Conservation (phyloP, 129 eudicot genomes). For the Flaveria ramosissima region DNA sequence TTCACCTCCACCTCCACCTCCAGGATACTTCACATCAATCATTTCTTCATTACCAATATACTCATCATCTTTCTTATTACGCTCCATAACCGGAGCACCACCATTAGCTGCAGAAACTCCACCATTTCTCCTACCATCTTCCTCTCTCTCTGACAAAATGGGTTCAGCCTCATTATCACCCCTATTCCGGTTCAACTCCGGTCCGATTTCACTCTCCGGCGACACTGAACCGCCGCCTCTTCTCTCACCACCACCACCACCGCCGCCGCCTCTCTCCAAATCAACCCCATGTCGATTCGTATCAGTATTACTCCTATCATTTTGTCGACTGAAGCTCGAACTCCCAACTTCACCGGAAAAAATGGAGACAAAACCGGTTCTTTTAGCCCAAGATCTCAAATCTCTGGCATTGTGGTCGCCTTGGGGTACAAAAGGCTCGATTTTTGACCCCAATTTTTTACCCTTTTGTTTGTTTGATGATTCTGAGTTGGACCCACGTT, state of each 20-base stretch:
- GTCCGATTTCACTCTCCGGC: slow-evolving; percentile 70
- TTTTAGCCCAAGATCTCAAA: slow-evolving; percentile 96
- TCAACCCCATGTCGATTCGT: slow-evolving; percentile 40
- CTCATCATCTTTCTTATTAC: slow-evolving; percentile 45
- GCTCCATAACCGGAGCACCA: too few relatives aligned
- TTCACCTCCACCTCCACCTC: slow-evolving; percentile 59
- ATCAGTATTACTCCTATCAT: background rate
- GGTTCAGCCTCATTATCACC: slow-evolving; percentile 39
- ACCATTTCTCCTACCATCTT: slow-evolving; percentile 29
- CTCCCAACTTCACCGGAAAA: slow-evolving; percentile 74
- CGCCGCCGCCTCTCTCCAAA: slow-evolving; percentile 53
- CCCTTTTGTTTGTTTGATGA: slow-evolving; percentile 49
- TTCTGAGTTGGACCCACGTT: slow-evolving; percentile 70
- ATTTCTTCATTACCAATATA: slow-evolving; percentile 27
- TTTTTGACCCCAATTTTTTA: slow-evolving; percentile 47
- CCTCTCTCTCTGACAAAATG: slow-evolving; percentile 39
- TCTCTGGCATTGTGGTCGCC: slow-evolving; percentile 78
- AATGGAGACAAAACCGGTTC: slow-evolving; percentile 80
- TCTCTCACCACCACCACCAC: slow-evolving; percentile 20
- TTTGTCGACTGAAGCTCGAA: background rate
- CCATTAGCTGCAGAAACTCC: background rate
- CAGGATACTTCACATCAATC: slow-evolving; percentile 42
- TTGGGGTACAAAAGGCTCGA: slow-evolving; percentile 76
- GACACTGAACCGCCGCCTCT: slow-evolving; percentile 42
- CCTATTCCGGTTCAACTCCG: slow-evolving; percentile 32